A percentile compares a stretch with the other conserved stretches of the same genome.
These are phyloP conservation scores for Papiliotrema fonsecae DNA, from an alignment of 1,284 basidiomycete species.

Conservation along the genomic window DNA sequence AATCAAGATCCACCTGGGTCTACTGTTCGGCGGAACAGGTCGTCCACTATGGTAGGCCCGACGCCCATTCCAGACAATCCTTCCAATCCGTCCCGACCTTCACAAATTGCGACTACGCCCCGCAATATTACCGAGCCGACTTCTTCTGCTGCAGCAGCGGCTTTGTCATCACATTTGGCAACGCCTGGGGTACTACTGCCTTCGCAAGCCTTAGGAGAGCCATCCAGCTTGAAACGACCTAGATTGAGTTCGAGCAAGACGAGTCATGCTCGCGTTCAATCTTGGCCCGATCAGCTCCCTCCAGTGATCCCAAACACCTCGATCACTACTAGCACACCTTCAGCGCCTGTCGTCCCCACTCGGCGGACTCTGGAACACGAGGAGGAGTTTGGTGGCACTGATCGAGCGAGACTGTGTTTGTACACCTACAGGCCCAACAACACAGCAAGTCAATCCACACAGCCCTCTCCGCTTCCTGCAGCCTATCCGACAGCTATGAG, in stretches of 20 bases:
- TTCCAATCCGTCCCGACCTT: conserved; percentile 14
- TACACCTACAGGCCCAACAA: conserved; percentile 37
- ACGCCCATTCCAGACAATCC: conserved; percentile 8
- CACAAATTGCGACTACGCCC: conserved; percentile 18
- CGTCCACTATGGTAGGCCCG: conserved; percentile 32
- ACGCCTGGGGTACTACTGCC: not conserved
- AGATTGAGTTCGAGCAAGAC: conserved; percentile 5
- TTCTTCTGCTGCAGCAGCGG: conserved; percentile 12
- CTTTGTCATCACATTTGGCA: conserved; percentile 5
- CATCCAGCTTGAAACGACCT: conserved; percentile 9
- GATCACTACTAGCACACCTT: conserved; percentile 14
- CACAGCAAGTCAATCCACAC: conserved; percentile 9
- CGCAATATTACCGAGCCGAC: conserved; percentile 14
- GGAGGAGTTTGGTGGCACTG: not conserved
- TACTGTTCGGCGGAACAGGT: conserved; percentile 19
- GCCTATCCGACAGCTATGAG: not conserved
- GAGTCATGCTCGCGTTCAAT: conserved; percentile 21
- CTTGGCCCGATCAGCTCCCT: conserved; percentile 26
- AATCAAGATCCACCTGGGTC: not conserved
- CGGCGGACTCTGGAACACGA: not conserved
- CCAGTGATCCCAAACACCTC: no score
- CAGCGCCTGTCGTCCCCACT: conserved; percentile 10
- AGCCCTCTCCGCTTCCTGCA: conserved; percentile 27
- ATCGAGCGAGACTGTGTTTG: conserved; percentile 12
- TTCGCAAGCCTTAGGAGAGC: no score